Evolutionary conservation across 192 early-diverging fungal genomes (phyloP).

Genomic region (Spinellus fusiger): DNA sequence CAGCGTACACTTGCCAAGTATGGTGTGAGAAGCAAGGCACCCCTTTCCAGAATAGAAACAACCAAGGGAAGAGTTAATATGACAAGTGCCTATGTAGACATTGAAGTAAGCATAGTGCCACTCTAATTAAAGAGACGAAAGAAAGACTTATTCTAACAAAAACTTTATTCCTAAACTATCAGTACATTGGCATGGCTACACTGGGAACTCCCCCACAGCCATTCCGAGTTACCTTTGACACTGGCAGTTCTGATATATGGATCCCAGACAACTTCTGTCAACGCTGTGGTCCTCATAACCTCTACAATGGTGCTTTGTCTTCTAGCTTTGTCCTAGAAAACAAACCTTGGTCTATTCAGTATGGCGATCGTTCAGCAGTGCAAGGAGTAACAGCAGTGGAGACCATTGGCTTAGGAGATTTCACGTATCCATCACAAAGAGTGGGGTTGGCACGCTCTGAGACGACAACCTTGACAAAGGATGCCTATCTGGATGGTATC

Average conservation of each 20-base stretch:
- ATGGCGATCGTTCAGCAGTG: constrained; percentile 37
- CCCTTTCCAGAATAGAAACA: not conserved
- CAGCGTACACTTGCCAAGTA: constrained; percentile 17
- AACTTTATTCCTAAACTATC: not conserved
- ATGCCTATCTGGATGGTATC: constrained; percentile 56
- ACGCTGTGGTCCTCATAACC: constrained; percentile 19
- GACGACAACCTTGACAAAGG: constrained; percentile 44
- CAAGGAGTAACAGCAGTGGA: constrained; percentile 36
- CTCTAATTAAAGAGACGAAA: not conserved
- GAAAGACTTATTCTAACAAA: not conserved
- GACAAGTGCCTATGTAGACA: constrained; percentile 11
- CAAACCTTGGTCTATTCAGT: constrained; percentile 30
- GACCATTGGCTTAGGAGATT: constrained; percentile 46
- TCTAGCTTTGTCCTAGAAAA: constrained; percentile 19
- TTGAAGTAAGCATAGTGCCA: constrained; percentile 4
- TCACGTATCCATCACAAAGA: constrained; percentile 49
- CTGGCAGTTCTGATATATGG: constrained; percentile 66
- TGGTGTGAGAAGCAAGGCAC: not conserved
- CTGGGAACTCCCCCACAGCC: constrained; percentile 61
- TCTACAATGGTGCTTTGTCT: constrained; percentile 16
- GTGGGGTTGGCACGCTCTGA: constrained; percentile 55
- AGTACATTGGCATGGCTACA: constrained; percentile 46
- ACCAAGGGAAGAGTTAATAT: not conserved
- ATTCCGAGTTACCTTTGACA: constrained; percentile 64
- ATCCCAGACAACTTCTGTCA: constrained; percentile 27